Base-by-base conservation (phyloP, 2,329 filamentous ascomycete genomes). In the Colletotrichum karsti region DNA sequence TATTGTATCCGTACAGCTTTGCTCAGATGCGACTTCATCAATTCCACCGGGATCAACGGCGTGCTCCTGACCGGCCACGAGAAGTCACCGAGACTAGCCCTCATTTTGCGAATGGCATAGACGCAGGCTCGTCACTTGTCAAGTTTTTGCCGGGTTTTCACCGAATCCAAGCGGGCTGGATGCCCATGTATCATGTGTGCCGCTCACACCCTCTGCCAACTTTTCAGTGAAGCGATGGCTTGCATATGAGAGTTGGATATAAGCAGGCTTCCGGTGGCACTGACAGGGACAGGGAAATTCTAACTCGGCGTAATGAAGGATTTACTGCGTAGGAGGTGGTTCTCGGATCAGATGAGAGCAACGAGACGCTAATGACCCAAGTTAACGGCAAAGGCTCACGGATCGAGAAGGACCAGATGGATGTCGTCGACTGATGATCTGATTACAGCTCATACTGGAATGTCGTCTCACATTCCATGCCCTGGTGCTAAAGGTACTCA, bases 111-210 rank as follows among this genome's bases (percentile, higher is more conserved):
- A 30, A 24, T 30, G 26, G 33, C 51, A 30, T 13, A 5, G 20
- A 39, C 10, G 33, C 51, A 39, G 33, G 39, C 51, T 39, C 42
- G 60, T 64, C 64, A 64, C 59, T 67, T 67, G 64, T 64, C 60
- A 46, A 53, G 18, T 67, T 57, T 61, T 10, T 26, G 60, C 39
- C 61, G 62, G 55, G 41, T 60, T 44, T 39, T 59, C 62, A 64
- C 42, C 60, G 44, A 64, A 50, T 48, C 58, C 13, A 30, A n/a
- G n/a, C n/a, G n/a, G n/a, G 57, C 48, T 48, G 57, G 24, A 46
- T 28, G 13, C 42, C 4, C 39, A n/a, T 15, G 5, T 53, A 13
- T 39, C 58, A 46, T 28, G 42, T 60, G 15, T 30, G 42, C 26
- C 46, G 28, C 4, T 12, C 33, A n/a, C n/a, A n/a, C 33, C 33